Evolutionary conservation across 257 asterid genomes (phyloP).

Genomic region (Forsythia suspensa): DNA sequence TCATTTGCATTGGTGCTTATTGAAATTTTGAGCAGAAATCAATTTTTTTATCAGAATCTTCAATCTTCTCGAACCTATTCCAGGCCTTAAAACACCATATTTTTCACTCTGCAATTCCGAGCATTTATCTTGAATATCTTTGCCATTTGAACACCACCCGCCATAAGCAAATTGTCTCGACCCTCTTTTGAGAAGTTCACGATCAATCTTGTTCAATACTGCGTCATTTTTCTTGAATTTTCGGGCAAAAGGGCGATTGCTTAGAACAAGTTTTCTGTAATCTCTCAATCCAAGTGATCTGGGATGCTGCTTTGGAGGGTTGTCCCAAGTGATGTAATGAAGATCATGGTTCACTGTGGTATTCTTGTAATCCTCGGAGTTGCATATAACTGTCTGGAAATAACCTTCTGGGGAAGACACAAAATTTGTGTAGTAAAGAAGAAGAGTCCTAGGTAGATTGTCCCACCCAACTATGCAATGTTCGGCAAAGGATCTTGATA

Average conservation of each 20-base stretch:
- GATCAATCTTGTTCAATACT: slow-evolving; percentile 69
- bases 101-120: slow-evolving; percentile 50
- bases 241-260: slow-evolving; percentile 80
- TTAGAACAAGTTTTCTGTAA: slow-evolving; percentile 57
- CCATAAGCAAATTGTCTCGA: slow-evolving; percentile 54
- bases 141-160: slow-evolving; percentile 68
- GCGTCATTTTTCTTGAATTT: slow-evolving; percentile 75
- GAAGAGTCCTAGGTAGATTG: slow-evolving; percentile 81
- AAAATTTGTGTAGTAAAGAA: slow-evolving; percentile 83
- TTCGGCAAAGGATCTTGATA: slow-evolving; percentile 80
- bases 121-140: slow-evolving; percentile 25
- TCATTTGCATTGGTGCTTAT: slow-evolving; percentile 54
- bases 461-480: slow-evolving; percentile 78
- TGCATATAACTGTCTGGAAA: slow-evolving; percentile 79
- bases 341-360: slow-evolving; percentile 75
- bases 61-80: slow-evolving; percentile 73
- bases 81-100: slow-evolving; percentile 67
- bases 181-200: slow-evolving; percentile 56
- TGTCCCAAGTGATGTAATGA: slow-evolving; percentile 85
- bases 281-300: slow-evolving; percentile 70
- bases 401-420: slow-evolving; percentile 89
- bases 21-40: slow-evolving; percentile 34
- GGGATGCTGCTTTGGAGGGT: slow-evolving; percentile 88
- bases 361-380: slow-evolving; percentile 65
- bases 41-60: slow-evolving; percentile 47